Evolutionary conservation across 345 rosid species (phyloP).

Genomic region (Jatropha curcas): DNA sequence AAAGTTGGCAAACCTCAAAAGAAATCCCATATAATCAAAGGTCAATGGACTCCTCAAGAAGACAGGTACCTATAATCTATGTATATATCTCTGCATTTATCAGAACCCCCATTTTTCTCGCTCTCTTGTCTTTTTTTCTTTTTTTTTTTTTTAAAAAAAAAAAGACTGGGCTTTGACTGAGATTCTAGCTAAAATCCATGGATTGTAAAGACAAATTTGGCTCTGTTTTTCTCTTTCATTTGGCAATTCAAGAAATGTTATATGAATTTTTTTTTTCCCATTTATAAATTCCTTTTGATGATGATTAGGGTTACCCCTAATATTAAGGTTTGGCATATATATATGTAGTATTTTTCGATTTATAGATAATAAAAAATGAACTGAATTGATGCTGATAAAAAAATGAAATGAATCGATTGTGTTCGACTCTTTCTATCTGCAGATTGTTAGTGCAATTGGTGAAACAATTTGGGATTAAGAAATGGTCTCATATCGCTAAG

Average conservation of each 20-base stretch:
- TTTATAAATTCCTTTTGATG: background rate
- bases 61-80: slow-evolving; percentile 38
- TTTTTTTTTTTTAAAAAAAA: no score
- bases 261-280: background rate
- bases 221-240: no score
- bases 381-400: no score
- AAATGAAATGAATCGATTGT: background rate
- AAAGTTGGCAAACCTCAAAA: slow-evolving; percentile 25
- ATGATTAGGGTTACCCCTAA: background rate
- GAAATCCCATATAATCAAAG: slow-evolving; percentile 48
- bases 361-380: no score
- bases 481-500: slow-evolving; percentile 72
- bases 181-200: no score
- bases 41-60: slow-evolving; percentile 69
- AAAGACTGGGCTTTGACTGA: no score
- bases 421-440: background rate
- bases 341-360: no score
- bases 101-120: no score
- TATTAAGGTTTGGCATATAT: no score
- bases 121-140: no score
- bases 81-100: background rate
- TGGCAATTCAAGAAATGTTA: no score
- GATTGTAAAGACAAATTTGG: no score
- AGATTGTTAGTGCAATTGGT: slow-evolving; percentile 58
- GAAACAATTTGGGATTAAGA: slow-evolving; percentile 49